These are phyloP conservation scores for Sclerotinia sclerotiorum DNA, from an alignment of 2,329 filamentous ascomycete species.

Conservation along the genomic window DNA sequence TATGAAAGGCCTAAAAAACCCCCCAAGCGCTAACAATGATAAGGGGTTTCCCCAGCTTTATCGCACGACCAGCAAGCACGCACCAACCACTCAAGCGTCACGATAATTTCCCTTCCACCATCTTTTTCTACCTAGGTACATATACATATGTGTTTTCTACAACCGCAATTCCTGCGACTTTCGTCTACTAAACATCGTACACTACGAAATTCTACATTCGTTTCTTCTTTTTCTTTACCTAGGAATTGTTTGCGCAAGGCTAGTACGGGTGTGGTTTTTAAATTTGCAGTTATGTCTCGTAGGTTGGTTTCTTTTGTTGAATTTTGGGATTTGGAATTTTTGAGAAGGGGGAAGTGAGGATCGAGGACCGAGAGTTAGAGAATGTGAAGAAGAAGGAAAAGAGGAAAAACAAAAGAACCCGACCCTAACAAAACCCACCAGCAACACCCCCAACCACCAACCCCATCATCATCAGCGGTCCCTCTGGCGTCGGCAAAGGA, in stretches of 20 bases:
- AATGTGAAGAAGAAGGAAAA: neutral
- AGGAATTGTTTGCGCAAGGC: neutral
- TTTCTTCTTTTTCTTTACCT: no score
- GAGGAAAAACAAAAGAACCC: neutral
- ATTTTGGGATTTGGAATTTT: no score
- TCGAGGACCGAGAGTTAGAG: no score
- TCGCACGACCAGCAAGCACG: slow-evolving; percentile 1
- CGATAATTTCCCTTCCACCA: neutral
- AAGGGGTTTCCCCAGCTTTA: slow-evolving; percentile 20
- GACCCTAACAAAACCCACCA: slow-evolving; percentile 17
- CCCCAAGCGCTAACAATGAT: slow-evolving; percentile 7
- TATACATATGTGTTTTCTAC: slow-evolving; percentile 22
- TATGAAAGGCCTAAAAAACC: neutral
- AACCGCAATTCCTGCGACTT: slow-evolving; percentile 8
- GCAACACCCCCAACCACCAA: slow-evolving; percentile 28
- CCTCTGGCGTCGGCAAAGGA: slow-evolving; percentile 78
- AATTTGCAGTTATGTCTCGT: slow-evolving; percentile 30
- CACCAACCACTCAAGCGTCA: slow-evolving; percentile 5
- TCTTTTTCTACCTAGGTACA: neutral
- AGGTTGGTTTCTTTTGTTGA: slow-evolving; percentile 11
- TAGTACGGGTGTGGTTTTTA: neutral
- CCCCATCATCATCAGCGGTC: slow-evolving; percentile 77
- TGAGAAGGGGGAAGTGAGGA: no score
- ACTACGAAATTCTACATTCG: neutral
- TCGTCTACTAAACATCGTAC: neutral